Base-by-base conservation (phyloP, 495 filamentous ascomycete species). In the Hyaloscypha finlandica region DNA sequence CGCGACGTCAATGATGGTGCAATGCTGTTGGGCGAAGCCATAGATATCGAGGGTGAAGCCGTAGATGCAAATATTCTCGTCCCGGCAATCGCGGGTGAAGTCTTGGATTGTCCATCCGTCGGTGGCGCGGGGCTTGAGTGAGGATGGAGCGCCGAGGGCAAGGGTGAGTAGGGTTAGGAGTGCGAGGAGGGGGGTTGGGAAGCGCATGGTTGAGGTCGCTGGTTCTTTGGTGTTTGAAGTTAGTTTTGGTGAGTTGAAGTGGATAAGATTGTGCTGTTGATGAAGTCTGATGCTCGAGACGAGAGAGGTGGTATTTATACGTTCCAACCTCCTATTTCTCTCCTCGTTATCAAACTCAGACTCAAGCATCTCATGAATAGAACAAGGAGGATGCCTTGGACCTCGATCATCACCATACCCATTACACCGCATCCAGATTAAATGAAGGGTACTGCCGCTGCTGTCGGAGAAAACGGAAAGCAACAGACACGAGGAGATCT, bases 1-100 rank as follows among this genome's bases (percentile, higher is more conserved):
- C 14, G 20, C 9, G 19, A 48, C 25, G 52, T 64, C 59, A 14
- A 35, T 32, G 29, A 48, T 53, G 6, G 51, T 63, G 35, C 65
- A 70, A 58, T 4, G 39, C 25, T 53, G 25, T 6, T 9, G 30
- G 16, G 35, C 61, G 5, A 25, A 20, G 14, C 35, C 42, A 30
- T 33, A 54, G 20, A 25, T 25, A 25, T 55, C 59, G 53, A 63
- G 61, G n/a, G n/a, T 57, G 58, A 63, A 70, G 42, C 16, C 37
- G 35, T 65, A 65, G 6, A 42, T 42, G 37, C 66, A 68, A 5
- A 12, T 8, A 37, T 37, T 37, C 35, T 37, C 35, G 16, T 59
- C 53, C 16, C 22, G 22, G 42, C 66, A 68, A 31, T 48, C 31
- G 48, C 64, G 64, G 4, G 39, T 54, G 64, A 67, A 67, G 57